Conservation (phyloP, 371 early-diverging fungal species). For the Mortierella sp. region DNA sequence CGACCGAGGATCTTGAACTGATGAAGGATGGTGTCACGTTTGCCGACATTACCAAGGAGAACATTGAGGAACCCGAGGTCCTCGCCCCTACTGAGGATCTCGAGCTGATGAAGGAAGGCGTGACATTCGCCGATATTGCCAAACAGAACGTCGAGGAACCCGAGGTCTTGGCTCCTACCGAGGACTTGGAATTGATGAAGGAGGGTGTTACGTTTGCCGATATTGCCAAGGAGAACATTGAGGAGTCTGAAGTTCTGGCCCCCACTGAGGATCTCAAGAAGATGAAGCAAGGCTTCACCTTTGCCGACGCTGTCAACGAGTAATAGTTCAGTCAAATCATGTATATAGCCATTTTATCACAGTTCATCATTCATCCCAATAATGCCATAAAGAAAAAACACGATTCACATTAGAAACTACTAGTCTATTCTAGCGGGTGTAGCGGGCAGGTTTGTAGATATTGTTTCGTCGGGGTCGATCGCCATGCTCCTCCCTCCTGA, state of each 20-base stretch:
- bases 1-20: slow-evolving; percentile 16
- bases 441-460: slow-evolving; percentile 55
- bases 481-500: slow-evolving; percentile 20
- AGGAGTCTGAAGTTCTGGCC: slow-evolving; percentile 19
- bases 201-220: slow-evolving; percentile 37
- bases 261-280: slow-evolving; percentile 24
- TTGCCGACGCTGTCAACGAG: slow-evolving; percentile 15
- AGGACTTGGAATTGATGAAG: slow-evolving; percentile 41
- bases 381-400: too few species aligned
- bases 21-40: slow-evolving; percentile 19
- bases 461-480: slow-evolving; percentile 44
- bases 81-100: slow-evolving; percentile 30
- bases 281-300: slow-evolving; percentile 18
- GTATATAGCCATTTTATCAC: background rate
- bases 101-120: slow-evolving; percentile 32
- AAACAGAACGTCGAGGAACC: slow-evolving; percentile 2
- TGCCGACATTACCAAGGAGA: background rate
- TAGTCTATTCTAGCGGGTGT: slow-evolving; percentile 37
- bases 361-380: background rate
- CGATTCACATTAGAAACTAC: too few species aligned
- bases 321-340: background rate
- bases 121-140: slow-evolving; percentile 21
- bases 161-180: slow-evolving; percentile 25
- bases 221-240: slow-evolving; percentile 17
- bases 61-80: slow-evolving; percentile 20